Base-by-base conservation (phyloP, 352 stramenopile genomes). In the Phytopythium delawarense region DNA sequence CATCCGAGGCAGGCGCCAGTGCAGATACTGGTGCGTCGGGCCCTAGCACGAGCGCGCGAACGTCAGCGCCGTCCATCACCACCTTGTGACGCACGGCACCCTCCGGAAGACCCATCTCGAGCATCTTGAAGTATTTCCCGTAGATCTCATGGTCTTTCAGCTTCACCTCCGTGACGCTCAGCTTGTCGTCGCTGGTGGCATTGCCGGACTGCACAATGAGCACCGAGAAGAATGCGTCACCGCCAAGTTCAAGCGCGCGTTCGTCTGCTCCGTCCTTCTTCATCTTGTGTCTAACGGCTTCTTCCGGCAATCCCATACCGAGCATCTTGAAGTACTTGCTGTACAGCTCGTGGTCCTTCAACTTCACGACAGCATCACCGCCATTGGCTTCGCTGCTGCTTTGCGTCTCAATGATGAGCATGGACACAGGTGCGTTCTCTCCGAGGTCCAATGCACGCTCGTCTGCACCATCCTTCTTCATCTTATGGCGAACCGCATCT, bases 321-420 rank as follows among this genome's bases (percentile, higher is more conserved):
- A 97, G 71, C 92, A 98, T 98, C 60, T 94, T 95, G 63, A 98
- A 97, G 56, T 97, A 98, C 57, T 95, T 94, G 12, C 75, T 67
- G 34, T 88, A 85, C 0, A 61, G 65, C 28, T 83, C 63, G 51
- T 88, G 78, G 48, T 78, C 61, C 44, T 74, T 57, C 18, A 76
- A 35, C 46, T 72, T 72, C 3, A 66, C 52, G 54, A n/a, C 46
- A 5, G 21, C 56, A 7, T 25, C 46, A 56, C 23, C 48, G 1
- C 34, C 6, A 28, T 21, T 21, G 20, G 4, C 21, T 18, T 34
- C 35, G 21, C n/a, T 46, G 20, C 21, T 59, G 52, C 21, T 34
- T 8, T 13, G 20, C 4, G 32, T 4, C 18, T 37, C 28, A 7
- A 59, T 18, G 15, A 37, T 15, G 13, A 81, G 40, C 51, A 74